Base-by-base conservation (phyloP, 208 protist species). In the Wallacemonas collosoma region DNA sequence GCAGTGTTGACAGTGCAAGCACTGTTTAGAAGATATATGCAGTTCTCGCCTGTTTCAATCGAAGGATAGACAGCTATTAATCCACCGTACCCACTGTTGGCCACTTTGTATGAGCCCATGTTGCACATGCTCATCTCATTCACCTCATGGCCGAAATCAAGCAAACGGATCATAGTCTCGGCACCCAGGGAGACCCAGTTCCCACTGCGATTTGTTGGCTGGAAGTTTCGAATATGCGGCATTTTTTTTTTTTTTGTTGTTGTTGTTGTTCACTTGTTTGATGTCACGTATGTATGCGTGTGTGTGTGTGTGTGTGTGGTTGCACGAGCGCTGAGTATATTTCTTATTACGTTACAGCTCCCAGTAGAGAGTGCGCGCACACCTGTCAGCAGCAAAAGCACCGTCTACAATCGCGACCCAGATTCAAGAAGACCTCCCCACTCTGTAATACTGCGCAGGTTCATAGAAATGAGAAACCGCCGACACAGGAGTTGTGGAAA, bases 101-200 rank as follows among this genome's bases (percentile, higher is more conserved):
- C 80, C 38, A 95, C 62, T 36, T 78, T 78, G 44, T 72, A 79
- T 61, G 54, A 41, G 55, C 15, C 70, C n/a, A 71, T 81, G 61
- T 40, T 56, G n/a, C 72, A 73, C 60, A 65, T 65, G 12, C 9
- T 50, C 60, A 65, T 65, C 26, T 65, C 60, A 41, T 65, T 82
- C 1, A 40, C 36, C 43, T 77, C 71, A 68, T 71, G 43, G 15
- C 79, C 71, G 43, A 94, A 77, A 66, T 93, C 87, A 26, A 85
- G 60, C 47, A 89, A 48, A 17, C 87, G 81, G n/a, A 93, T 58
- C 72, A 93, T 73, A 69, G 75, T 72, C 36, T 88, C 78, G 58
- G 66, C 60, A 7, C 79, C 80, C 44, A 95, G 67, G 48, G 82
- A 86, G 55, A 95, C 84, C 87, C 87, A 95, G 55, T 71, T 73